phyloP scores from a whole-genome alignment of 2,329 filamentous ascomycete species.

The Tolypocladium sp. region DNA sequence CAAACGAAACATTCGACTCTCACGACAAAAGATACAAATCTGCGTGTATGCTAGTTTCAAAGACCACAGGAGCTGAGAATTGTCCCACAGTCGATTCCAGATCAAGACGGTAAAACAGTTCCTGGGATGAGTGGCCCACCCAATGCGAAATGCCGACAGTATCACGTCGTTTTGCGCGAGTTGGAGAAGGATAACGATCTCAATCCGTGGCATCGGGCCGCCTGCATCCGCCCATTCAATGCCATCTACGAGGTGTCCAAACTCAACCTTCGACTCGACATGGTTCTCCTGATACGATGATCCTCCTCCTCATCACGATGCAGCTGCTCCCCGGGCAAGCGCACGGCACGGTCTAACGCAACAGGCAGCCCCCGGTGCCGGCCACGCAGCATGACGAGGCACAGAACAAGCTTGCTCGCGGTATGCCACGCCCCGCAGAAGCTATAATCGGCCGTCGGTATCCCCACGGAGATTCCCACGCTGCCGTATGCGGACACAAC shows the following conservation, averaged over 20 bases:
- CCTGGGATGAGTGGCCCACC: too few species aligned
- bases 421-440: neutral
- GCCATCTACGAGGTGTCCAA: neutral
- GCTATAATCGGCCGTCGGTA: neutral
- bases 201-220: too few species aligned
- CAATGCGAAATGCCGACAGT: too few species aligned
- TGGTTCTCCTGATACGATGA: neutral
- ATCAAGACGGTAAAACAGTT: too few species aligned
- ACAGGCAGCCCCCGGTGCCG: neutral
- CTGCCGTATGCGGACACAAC: neutral
- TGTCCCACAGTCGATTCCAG: too few species aligned
- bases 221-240: neutral
- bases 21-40: too few species aligned
- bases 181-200: too few species aligned
- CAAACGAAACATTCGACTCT: too few species aligned
- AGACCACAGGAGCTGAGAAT: too few species aligned
- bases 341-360: neutral
- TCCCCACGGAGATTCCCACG: neutral
- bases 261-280: neutral
- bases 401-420: neutral
- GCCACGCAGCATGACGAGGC: neutral
- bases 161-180: too few species aligned
- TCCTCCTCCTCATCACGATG: neutral
- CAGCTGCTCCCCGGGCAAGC: neutral
- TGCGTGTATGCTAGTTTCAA: too few species aligned